Evolutionary conservation across 2,329 filamentous ascomycete genomes (phyloP).

Genomic region (Davidsoniella neocaledoniae): DNA sequence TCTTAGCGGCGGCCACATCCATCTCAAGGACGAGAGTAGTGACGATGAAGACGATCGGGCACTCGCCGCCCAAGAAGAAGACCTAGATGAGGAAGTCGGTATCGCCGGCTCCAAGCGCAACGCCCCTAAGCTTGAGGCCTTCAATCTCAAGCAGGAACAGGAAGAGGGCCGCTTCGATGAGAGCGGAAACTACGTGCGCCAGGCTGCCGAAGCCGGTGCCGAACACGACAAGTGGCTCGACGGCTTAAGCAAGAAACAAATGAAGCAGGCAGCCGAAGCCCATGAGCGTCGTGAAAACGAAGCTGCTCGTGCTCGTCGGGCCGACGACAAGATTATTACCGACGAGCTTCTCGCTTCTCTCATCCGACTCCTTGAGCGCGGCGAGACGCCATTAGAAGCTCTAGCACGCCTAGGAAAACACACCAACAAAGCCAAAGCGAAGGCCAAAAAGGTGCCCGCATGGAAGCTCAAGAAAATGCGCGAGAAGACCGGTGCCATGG

Average conservation of each 20-base stretch:
- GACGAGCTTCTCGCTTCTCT: conserved; percentile 57
- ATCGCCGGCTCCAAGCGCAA: conserved; percentile 82
- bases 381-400: conserved; percentile 79
- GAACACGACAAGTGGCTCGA: conserved; percentile 87
- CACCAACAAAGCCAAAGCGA: conserved; percentile 33
- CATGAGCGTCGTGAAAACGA: conserved; percentile 74
- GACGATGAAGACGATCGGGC: conserved; percentile 54
- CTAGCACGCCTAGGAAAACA: conserved; percentile 62
- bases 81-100: conserved; percentile 75
- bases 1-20: conserved; percentile 56
- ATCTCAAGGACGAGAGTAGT: conserved; percentile 37
- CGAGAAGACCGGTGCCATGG: conserved; percentile 43
- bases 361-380: conserved; percentile 55
- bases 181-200: conserved; percentile 77
- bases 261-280: conserved; percentile 72
- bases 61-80: conserved; percentile 53
- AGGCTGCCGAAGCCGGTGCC: conserved; percentile 75
- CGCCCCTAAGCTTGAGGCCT: conserved; percentile 86
- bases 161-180: conserved; percentile 90
- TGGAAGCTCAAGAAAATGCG: conserved; percentile 56
- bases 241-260: conserved; percentile 83
- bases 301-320: conserved; percentile 49
- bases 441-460: conserved; percentile 41
- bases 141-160: conserved; percentile 81
- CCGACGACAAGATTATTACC: conserved; percentile 58